These are phyloP conservation scores for Aspergillus sp. DNA, from an alignment of 2,329 filamentous ascomycete species.

Conservation along the genomic window DNA sequence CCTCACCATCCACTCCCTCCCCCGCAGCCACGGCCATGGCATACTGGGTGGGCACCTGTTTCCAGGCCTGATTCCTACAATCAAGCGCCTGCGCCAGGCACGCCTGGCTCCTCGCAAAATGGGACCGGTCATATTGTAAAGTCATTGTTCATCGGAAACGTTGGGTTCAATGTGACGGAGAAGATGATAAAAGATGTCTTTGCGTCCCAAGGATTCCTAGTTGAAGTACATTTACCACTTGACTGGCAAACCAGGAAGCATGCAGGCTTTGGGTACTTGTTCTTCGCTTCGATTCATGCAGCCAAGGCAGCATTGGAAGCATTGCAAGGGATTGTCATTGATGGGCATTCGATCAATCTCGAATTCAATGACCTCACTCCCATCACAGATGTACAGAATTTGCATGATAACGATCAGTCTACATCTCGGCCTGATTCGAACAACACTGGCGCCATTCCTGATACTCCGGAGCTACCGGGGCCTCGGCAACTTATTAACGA, in stretches of 20 bases:
- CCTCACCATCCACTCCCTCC: constrained; percentile 1
- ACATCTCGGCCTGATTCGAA: background rate
- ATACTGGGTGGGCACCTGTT: background rate
- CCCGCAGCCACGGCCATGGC: constrained; percentile 1
- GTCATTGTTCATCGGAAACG: constrained; percentile 35
- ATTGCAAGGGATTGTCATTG: constrained; percentile 31
- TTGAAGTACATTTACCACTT: constrained; percentile 28
- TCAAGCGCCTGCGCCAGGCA: background rate
- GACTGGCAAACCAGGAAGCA: constrained; percentile 28
- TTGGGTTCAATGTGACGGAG: constrained; percentile 33
- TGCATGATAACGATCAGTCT: background rate
- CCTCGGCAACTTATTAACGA: background rate
- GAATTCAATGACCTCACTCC: constrained; percentile 29
- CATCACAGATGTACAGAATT: constrained; percentile 9
- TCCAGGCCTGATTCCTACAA: background rate
- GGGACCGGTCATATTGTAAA: constrained; percentile 1
- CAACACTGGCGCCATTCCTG: background rate
- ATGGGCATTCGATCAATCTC: constrained; percentile 35
- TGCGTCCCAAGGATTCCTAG: constrained; percentile 30
- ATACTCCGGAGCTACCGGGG: background rate
- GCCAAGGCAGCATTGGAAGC: constrained; percentile 31
- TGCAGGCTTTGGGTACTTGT: constrained; percentile 35
- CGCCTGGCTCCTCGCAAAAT: background rate
- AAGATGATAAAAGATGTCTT: constrained; percentile 31
- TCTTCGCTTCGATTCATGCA: constrained; percentile 28